phyloP scores from a whole-genome alignment of 192 early-diverging fungal genomes.

The Chytriomyces sp. region DNA sequence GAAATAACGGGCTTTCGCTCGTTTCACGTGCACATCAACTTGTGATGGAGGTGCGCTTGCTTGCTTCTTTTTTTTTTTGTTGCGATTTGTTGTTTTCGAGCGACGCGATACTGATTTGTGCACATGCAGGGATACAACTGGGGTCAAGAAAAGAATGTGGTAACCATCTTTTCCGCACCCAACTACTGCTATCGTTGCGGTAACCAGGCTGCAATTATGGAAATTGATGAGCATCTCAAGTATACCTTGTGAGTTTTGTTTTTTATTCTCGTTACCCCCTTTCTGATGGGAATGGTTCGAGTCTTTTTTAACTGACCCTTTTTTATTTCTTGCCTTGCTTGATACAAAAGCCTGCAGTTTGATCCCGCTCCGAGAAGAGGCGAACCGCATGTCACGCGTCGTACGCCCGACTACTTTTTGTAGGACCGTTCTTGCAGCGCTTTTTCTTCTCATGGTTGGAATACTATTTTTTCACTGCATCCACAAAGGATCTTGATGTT shows the following conservation, averaged over 20 bases:
- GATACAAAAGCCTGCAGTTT: conserved; percentile 72
- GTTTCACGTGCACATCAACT: conserved; percentile 98
- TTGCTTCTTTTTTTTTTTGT: no score
- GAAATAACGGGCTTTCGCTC: conserved; percentile 96
- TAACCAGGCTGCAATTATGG: conserved; percentile 99
- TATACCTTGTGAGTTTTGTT: conserved; percentile 89
- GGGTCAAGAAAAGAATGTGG: conserved; percentile 97
- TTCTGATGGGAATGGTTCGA: conserved; percentile 1
- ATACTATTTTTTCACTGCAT: no score
- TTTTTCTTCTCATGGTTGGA: no score
- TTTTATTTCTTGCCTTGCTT: background rate
- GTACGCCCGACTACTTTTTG: no score
- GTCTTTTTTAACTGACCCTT: background rate
- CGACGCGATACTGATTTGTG: no score
- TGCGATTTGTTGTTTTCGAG: no score
- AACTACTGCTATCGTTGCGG: conserved; percentile 99
- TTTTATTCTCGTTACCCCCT: no score
- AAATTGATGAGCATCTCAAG: conserved; percentile 98
- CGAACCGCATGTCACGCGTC: no score
- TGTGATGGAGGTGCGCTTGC: conserved; percentile 95
- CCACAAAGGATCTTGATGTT: no score
- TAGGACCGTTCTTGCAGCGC: no score
- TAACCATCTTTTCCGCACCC: conserved; percentile 98
- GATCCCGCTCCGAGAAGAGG: conserved; percentile 75
- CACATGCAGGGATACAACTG: conserved; percentile 94